A percentile compares a stretch with the other conserved stretches of the same genome.
Conservation (phyloP, 139 green algal genomes). For the Yamagishiella unicocca region DNA sequence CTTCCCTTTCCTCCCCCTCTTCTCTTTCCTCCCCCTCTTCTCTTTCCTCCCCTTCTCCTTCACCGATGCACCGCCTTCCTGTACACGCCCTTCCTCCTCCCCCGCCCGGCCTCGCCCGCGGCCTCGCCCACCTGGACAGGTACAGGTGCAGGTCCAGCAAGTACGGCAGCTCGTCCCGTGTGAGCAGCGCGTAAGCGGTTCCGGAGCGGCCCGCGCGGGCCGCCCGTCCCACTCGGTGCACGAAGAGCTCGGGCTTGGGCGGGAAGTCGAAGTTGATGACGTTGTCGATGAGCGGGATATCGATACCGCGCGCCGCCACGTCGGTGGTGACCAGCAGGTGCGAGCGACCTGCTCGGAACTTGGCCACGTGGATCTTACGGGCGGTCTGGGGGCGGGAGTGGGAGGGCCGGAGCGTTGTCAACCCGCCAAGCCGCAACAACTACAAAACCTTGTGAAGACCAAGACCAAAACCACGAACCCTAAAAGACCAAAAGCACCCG, state of each 20-base stretch:
- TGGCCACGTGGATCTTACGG: constrained; percentile 94
- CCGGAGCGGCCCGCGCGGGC: constrained; percentile 74
- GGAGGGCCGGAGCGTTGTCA: neutral
- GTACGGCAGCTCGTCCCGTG: constrained; percentile 88
- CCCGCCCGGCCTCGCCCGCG: too few species aligned
- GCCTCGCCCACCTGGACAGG: constrained; percentile 71
- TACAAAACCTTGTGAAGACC: too few species aligned
- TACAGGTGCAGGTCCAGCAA: constrained; percentile 98
- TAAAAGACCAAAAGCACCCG: too few species aligned
- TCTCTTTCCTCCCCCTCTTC: neutral
- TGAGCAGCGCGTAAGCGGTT: constrained; percentile 85
- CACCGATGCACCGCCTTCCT: neutral
- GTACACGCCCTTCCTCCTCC: neutral
- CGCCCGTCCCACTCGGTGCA: constrained; percentile 91
- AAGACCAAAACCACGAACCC: too few species aligned
- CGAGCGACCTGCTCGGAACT: constrained; percentile 82
- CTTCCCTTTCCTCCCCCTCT: neutral
- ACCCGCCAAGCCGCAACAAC: too few species aligned
- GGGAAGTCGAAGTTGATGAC: constrained; percentile 99
- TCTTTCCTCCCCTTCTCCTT: neutral
- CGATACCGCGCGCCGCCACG: constrained; percentile 97
- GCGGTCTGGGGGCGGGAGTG: constrained; percentile 79
- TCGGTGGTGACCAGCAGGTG: constrained; percentile 95
- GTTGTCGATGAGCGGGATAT: constrained; percentile 99
- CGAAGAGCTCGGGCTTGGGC: constrained; percentile 95